Evolutionary conservation across 345 rosid genomes (phyloP), one percentile per base, ranked within the genome.

Genomic region (Raphanus raphanistrum): DNA sequence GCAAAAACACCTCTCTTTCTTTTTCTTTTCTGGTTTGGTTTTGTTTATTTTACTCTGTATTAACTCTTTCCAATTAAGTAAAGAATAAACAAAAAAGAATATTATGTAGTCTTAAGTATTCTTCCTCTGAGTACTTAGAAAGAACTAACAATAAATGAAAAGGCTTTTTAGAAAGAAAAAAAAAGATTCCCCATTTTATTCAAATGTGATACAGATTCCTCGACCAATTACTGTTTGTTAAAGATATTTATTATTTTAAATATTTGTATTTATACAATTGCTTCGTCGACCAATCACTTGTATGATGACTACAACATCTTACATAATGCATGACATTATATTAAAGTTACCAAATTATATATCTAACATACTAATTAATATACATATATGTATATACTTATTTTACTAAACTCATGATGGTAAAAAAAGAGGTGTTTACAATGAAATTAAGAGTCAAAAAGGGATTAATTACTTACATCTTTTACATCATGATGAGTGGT

Each of bases 381-480:
- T 45, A 45, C 13, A 45, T 12, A 45, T 45, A 45, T 13, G 13
- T 13, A 45, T 45, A 4, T 45, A 4, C 8, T 15, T 52, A 1
- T 52, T 52, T 52, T 52, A 26, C 58, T 52, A 52, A 16, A 52
- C 58, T 52, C 58, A 63, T 72, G 68, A 60, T 65, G 81, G 77
- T 72, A 59, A 65, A 70, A 63, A 35, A 65, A 59, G 35, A 43
- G 59, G 7, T 1, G 48, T 68, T 66, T 15, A 17, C 33, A 52
- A 88, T 86, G 82, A 83, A 90, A 71, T 87, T 94, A 83, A 86
- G 91, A 77, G 90, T 87, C 83, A 79, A 74, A 67, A 74, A 79
- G 75, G 60, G 75, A 63, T 69, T 55, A 74, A 74, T 79, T 36
- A 79, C 82, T 91, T 82, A 95, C 99, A 85, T 91, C 93, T 89